Evolutionary conservation across 2,329 filamentous ascomycete species (phyloP).

Genomic region (Plenodomus biglobosus): DNA sequence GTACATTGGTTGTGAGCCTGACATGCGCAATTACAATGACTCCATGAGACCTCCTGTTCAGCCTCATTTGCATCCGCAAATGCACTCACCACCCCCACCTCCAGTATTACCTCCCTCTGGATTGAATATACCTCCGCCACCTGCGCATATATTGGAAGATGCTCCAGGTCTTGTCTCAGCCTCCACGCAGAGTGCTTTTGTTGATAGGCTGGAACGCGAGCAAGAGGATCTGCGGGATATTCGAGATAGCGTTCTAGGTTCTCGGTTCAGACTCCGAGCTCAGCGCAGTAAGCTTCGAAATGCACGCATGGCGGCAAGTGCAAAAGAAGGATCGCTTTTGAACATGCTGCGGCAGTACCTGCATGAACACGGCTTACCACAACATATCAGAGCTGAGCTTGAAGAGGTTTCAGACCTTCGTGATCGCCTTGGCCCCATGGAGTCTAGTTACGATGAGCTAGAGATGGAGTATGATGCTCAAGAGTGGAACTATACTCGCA

Average conservation of each 20-base stretch:
- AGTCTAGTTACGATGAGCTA: constrained; percentile 4
- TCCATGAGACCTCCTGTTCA: not conserved
- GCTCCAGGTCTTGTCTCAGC: not conserved
- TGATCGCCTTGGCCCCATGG: constrained; percentile 3
- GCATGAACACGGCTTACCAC: not conserved
- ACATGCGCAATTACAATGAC: not conserved
- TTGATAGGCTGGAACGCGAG: constrained; percentile 1
- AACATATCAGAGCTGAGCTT: not conserved
- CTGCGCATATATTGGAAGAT: not conserved
- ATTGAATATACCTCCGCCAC: not conserved
- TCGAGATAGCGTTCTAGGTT: constrained; percentile 4
- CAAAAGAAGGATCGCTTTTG: not conserved
- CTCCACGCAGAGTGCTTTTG: not conserved
- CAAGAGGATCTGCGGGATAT: constrained; percentile 8
- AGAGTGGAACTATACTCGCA: constrained; percentile 10
- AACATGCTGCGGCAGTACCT: constrained; percentile 1
- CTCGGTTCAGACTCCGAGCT: constrained; percentile 3
- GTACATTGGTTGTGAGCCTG: too few relatives aligned
- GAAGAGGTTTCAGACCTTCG: not conserved
- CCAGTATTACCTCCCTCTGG: not conserved
- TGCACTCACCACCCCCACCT: not conserved
- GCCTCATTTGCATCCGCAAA: not conserved
- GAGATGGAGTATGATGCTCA: constrained; percentile 6
- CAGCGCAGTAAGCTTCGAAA: constrained; percentile 4
- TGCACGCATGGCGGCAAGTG: not conserved